Evolutionary conservation across 2,329 filamentous ascomycete species (phyloP).

Genomic region (Colletotrichum liriopes): DNA sequence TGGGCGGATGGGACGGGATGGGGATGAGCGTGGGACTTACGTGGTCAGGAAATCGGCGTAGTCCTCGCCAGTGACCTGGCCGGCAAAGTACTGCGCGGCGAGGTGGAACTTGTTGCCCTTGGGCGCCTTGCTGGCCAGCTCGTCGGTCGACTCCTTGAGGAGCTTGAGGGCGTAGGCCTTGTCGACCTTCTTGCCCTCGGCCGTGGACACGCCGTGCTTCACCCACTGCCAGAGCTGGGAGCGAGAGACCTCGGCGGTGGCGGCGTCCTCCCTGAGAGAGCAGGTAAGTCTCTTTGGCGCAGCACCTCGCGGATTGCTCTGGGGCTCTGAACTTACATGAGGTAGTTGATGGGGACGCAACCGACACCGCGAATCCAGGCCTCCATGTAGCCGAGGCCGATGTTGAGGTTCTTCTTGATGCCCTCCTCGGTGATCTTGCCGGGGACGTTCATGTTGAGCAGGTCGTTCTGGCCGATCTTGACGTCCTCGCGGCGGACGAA

Average conservation of each 20-base stretch:
- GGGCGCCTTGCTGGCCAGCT: conserved; percentile 80
- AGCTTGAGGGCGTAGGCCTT: conserved; percentile 91
- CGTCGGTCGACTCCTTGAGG: conserved; percentile 87
- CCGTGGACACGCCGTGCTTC: conserved; percentile 79
- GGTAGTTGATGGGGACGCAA: conserved; percentile 96
- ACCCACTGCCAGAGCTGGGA: conserved; percentile 98
- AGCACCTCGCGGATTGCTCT: conserved; percentile 40
- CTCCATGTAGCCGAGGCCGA: conserved; percentile 98
- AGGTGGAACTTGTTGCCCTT: conserved; percentile 94
- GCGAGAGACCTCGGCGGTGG: conserved; percentile 95
- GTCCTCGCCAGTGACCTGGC: conserved; percentile 96
- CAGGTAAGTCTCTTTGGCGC: conserved; percentile 8
- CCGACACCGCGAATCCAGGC: conserved; percentile 96
- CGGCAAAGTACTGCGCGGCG: conserved; percentile 92
- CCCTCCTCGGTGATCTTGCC: conserved; percentile 93
- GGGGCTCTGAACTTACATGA: conserved; percentile 75
- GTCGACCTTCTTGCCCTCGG: conserved; percentile 92
- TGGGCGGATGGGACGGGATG: not conserved
- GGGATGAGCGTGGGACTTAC: conserved; percentile 64
- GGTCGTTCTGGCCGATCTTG: conserved; percentile 86
- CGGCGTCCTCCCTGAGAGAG: conserved; percentile 83
- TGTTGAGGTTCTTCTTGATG: conserved; percentile 97
- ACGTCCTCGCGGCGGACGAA: conserved; percentile 91
- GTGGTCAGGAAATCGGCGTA: conserved; percentile 95
- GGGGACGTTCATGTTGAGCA: conserved; percentile 98